These are phyloP conservation scores for Glycine tomentella DNA, from an alignment of 306 rosid species.

Conservation along the genomic window DNA sequence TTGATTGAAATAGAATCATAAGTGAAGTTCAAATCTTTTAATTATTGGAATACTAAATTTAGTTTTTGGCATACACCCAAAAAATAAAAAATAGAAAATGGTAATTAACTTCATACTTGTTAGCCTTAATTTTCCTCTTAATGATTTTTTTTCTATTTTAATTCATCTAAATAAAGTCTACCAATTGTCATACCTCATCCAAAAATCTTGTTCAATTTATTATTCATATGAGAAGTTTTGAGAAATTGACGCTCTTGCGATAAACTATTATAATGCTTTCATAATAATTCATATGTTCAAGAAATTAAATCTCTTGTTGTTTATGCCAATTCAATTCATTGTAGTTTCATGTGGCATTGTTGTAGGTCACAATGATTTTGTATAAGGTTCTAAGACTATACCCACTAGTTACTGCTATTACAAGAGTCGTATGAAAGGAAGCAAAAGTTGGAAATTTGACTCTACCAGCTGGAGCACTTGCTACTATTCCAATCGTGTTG, in stretches of 20 bases:
- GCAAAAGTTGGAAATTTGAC: neutral
- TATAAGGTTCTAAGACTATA: neutral
- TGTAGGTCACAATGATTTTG: neutral
- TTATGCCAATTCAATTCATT: neutral
- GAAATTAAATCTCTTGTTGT: too few species aligned
- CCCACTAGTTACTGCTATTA: neutral
- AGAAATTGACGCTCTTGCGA: neutral
- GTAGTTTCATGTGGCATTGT: neutral
- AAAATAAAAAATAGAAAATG: too few species aligned
- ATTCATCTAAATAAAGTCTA: too few species aligned
- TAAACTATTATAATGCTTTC: neutral
- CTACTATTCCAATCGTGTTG: neutral
- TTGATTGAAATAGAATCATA: too few species aligned
- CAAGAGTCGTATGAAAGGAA: neutral
- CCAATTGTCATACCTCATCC: neutral
- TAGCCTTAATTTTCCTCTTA: too few species aligned
- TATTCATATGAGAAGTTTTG: neutral
- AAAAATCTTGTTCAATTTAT: neutral
- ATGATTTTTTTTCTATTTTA: too few species aligned
- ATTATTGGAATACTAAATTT: too few species aligned
- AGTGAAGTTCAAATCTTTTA: too few species aligned
- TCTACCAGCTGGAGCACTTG: neutral
- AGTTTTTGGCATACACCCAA: too few species aligned
- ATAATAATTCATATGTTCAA: neutral
- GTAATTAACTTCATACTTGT: too few species aligned